Evolutionary conservation across 495 filamentous ascomycete genomes (phyloP).

Genomic region (Aspergillus nidulans): DNA sequence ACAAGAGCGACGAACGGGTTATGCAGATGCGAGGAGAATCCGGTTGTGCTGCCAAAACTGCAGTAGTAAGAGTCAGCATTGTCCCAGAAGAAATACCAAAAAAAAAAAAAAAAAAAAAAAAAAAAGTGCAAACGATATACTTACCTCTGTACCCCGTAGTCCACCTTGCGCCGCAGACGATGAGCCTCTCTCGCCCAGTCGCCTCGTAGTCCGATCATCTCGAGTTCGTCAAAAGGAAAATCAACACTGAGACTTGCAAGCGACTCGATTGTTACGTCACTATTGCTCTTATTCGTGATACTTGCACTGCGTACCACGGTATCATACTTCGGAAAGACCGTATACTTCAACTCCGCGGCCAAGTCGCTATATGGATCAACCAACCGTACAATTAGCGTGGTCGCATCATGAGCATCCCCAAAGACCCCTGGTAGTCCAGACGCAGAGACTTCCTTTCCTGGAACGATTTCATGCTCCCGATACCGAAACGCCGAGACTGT

Average conservation of each 20-base stretch:
- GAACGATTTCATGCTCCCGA: constrained; percentile 36
- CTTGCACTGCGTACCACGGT: constrained; percentile 49
- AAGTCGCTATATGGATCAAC: constrained; percentile 48
- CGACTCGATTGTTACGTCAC: constrained; percentile 41
- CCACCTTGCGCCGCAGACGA: constrained; percentile 29
- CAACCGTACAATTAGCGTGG: constrained; percentile 46
- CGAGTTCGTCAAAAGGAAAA: constrained; percentile 47
- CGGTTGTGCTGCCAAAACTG: constrained; percentile 47
- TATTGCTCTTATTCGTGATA: constrained; percentile 46
- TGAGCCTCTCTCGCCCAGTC: constrained; percentile 52
- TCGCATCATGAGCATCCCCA: constrained; percentile 43
- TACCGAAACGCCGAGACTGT: constrained; percentile 49
- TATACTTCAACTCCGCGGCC: constrained; percentile 48
- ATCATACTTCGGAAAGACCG: constrained; percentile 50
- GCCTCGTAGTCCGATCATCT: constrained; percentile 48
- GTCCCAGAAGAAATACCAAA: too few relatives aligned
- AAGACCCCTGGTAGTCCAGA: constrained; percentile 47
- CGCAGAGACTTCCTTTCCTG: constrained; percentile 45
- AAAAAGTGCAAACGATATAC: too few relatives aligned
- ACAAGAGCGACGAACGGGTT: constrained; percentile 52
- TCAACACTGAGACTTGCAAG: constrained; percentile 52
- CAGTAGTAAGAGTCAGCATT: neutral
- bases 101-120: too few relatives aligned
- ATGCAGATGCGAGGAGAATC: constrained; percentile 51
- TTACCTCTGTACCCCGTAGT: constrained; percentile 32